These are phyloP conservation scores for Volvox africanus DNA, from an alignment of 139 green algal genomes.

Conservation along the genomic window DNA sequence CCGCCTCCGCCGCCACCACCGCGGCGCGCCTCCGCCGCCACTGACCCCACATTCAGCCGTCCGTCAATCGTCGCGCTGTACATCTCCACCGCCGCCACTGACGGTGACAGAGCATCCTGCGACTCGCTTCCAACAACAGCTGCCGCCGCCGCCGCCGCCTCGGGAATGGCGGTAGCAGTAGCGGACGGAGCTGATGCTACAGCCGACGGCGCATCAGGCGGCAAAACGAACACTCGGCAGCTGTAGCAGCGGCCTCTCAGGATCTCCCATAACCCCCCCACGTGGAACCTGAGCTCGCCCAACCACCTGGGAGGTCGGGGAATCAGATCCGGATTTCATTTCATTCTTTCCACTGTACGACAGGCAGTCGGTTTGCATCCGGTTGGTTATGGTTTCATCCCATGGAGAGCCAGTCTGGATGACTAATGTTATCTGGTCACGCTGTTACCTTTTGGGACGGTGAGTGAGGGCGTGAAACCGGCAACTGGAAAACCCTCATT, in stretches of 20 bases:
- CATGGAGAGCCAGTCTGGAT: too few relatives aligned
- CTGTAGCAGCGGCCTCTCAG: constrained; percentile 53
- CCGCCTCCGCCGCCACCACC: not conserved
- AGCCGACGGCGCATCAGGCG: not conserved
- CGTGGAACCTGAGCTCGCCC: constrained; percentile 77
- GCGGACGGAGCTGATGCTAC: not conserved
- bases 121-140: not conserved
- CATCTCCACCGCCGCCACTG: not conserved
- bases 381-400: too few relatives aligned
- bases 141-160: not conserved
- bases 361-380: too few relatives aligned
- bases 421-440: too few relatives aligned
- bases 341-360: too few relatives aligned
- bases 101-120: not conserved
- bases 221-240: constrained; percentile 24
- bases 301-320: constrained; percentile 80
- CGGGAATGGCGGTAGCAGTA: constrained; percentile 13
- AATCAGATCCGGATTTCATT: too few relatives aligned
- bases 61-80: not conserved
- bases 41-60: not conserved
- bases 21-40: not conserved
- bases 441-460: too few relatives aligned
- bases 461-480: too few relatives aligned
- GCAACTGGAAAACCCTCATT: too few relatives aligned
- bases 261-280: constrained; percentile 77